Conservation (phyloP, 1,284 basidiomycete species). For the Cystobasidiaceae sp. region DNA sequence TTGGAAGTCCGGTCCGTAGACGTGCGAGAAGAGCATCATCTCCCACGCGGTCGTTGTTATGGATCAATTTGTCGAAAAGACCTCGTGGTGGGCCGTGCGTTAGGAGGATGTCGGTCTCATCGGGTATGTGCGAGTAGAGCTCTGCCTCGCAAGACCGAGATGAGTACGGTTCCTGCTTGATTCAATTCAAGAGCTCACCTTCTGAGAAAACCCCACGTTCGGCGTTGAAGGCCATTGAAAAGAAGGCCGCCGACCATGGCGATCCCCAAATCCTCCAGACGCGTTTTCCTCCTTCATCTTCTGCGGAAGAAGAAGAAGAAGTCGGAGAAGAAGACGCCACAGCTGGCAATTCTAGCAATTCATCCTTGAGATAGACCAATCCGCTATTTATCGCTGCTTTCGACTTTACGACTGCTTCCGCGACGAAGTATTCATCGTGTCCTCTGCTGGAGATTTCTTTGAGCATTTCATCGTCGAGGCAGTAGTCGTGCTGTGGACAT, state of each 20-base stretch:
- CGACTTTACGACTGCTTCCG: conserved; percentile 49
- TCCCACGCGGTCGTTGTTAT: conserved; percentile 52
- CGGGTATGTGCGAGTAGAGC: conserved; percentile 55
- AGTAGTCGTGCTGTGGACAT: conserved; percentile 31
- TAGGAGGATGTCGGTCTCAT: conserved; percentile 58
- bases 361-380: conserved; percentile 58
- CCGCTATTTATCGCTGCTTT: conserved; percentile 49
- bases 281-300: too few relatives aligned
- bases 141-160: conserved; percentile 45
- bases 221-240: conserved; percentile 60
- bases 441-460: conserved; percentile 36
- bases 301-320: conserved; percentile 46
- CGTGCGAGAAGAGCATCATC: conserved; percentile 52
- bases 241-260: conserved; percentile 57
- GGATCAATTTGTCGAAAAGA: conserved; percentile 51
- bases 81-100: conserved; percentile 60
- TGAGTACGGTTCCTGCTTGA: too few relatives aligned
- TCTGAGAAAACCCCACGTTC: conserved; percentile 48
- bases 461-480: conserved; percentile 15
- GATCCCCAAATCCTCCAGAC: conserved; percentile 64
- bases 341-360: conserved; percentile 40
- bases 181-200: too few relatives aligned
- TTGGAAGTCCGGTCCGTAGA: conserved; percentile 40
- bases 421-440: conserved; percentile 27
- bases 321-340: conserved; percentile 37